Evolutionary conservation across 2,329 filamentous ascomycete genomes (phyloP).

Genomic region (Apiospora hydei): DNA sequence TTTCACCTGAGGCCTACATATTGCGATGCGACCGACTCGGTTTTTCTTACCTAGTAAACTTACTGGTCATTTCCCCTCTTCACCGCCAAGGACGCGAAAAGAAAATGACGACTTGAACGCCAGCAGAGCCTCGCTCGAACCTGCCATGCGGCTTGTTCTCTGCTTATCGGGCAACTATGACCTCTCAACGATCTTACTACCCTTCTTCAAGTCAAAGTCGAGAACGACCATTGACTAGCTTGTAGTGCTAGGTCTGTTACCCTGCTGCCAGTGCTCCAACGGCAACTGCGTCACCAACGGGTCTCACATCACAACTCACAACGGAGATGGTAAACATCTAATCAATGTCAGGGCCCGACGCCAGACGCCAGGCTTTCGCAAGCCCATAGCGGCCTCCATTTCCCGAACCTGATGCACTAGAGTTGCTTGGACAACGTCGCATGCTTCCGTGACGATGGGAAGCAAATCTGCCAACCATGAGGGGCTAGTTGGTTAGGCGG

Average conservation of each 20-base stretch:
- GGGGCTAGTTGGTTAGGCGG: background rate
- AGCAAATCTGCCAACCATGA: background rate
- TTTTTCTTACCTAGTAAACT: background rate
- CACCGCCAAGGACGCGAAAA: background rate
- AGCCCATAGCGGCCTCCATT: background rate
- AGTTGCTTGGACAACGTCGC: conserved; percentile 9
- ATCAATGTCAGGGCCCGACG: background rate
- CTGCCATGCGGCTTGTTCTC: background rate
- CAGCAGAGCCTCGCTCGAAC: background rate
- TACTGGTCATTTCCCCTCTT: background rate
- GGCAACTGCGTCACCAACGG: background rate
- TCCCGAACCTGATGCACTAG: background rate
- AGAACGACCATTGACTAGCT: background rate
- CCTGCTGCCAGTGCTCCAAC: background rate
- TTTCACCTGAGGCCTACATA: background rate
- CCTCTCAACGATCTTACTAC: background rate
- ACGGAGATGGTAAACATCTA: background rate
- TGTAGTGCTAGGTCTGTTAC: background rate
- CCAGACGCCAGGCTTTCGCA: background rate
- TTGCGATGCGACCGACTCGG: background rate
- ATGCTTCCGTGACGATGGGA: background rate
- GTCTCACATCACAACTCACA: background rate
- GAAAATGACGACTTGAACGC: background rate
- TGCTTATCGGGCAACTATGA: background rate
- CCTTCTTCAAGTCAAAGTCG: background rate